These are phyloP conservation scores for Hansenula sp. DNA, from an alignment of 1,139 yeast genomes.

Conservation along the genomic window DNA sequence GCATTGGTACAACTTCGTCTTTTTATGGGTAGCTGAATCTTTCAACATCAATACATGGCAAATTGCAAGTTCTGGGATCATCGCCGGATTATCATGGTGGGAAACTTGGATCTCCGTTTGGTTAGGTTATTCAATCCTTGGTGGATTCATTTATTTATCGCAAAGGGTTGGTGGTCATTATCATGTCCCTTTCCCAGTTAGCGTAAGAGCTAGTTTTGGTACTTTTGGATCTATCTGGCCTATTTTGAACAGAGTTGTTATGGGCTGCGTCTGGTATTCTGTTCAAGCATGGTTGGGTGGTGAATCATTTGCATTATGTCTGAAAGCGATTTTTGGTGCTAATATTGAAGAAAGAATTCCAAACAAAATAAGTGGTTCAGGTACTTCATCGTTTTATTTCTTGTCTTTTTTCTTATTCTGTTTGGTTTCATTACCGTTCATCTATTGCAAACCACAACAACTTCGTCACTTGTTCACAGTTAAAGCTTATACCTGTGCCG, in stretches of 20 bases:
- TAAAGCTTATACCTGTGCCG: slow-evolving; percentile 30
- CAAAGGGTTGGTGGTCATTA: slow-evolving; percentile 30
- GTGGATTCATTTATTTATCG: slow-evolving; percentile 29
- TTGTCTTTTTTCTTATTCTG: slow-evolving; percentile 33
- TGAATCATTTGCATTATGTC: slow-evolving; percentile 26
- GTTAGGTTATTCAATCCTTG: slow-evolving; percentile 26
- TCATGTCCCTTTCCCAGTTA: slow-evolving; percentile 31
- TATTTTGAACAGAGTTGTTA: slow-evolving; percentile 28
- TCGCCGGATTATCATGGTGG: slow-evolving; percentile 24
- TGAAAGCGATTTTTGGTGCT: slow-evolving; percentile 40
- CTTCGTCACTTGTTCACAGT: slow-evolving; percentile 31
- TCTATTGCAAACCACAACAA: slow-evolving; percentile 32
- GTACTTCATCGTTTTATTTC: slow-evolving; percentile 33
- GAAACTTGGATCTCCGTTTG: slow-evolving; percentile 1
- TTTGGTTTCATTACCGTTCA: slow-evolving; percentile 31
- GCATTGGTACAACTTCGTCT: slow-evolving; percentile 77
- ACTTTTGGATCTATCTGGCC: slow-evolving; percentile 24
- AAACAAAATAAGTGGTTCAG: slow-evolving; percentile 20
- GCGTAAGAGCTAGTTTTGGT: slow-evolving; percentile 30
- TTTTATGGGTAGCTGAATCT: slow-evolving; percentile 26
- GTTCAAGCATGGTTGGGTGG: slow-evolving; percentile 32
- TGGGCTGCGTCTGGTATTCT: slow-evolving; percentile 33
- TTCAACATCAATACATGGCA: slow-evolving; percentile 23
- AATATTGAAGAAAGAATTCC: slow-evolving; percentile 34
- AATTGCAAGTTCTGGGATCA: slow-evolving; percentile 23